Conservation (phyloP, 352 stramenopile genomes). For the Pythium aphanidermatum region DNA sequence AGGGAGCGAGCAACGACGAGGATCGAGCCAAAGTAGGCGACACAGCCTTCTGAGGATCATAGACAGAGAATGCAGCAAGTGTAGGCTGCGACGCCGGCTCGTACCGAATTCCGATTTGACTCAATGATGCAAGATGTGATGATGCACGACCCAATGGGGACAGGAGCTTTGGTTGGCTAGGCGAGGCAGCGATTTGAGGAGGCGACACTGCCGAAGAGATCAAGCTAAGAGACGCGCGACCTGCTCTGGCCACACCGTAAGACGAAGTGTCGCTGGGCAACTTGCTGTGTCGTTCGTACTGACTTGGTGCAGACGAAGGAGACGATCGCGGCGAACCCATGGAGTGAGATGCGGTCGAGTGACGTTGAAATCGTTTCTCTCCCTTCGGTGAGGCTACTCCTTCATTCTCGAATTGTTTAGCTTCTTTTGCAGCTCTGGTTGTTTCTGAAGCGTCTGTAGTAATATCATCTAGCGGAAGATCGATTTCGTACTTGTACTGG, state of each 20-base stretch:
- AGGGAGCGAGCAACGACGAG: too few species aligned
- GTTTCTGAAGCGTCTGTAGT: too few species aligned
- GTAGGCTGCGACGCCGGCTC: too few species aligned
- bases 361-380: too few species aligned
- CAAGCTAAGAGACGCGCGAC: background rate
- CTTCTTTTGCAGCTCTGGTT: background rate
- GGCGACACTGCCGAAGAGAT: slow-evolving; percentile 2
- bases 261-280: background rate
- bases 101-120: background rate
- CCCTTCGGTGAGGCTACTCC: too few species aligned
- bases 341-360: background rate
- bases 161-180: too few species aligned
- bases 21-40: too few species aligned
- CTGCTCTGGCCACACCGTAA: slow-evolving; percentile 7
- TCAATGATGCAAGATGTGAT: background rate
- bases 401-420: too few species aligned
- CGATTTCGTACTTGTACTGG: slow-evolving; percentile 10
- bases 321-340: slow-evolving; percentile 3
- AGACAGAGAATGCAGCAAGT: slow-evolving; percentile 15
- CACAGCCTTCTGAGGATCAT: too few species aligned
- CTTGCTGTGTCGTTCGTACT: slow-evolving; percentile 5
- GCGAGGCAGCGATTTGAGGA: too few species aligned
- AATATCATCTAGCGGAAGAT: too few species aligned
- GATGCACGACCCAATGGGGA: too few species aligned
- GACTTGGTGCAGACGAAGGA: slow-evolving; percentile 1